Conservation (phyloP, 108 stramenopile species). For the Cyclotella baltica region DNA sequence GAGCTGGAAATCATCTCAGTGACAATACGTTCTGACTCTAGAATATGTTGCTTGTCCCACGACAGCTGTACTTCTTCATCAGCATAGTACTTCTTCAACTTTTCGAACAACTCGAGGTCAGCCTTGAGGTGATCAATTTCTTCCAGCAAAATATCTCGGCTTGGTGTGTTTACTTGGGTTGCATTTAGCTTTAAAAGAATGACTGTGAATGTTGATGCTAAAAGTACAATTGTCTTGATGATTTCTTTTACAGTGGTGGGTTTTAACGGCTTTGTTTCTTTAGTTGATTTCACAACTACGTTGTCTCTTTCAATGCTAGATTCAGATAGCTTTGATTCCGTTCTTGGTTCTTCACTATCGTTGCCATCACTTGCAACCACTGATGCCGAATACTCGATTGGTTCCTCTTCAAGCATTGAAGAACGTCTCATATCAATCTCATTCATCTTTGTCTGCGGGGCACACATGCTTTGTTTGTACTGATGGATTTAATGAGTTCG, state of each 20-base stretch:
- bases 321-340: background rate
- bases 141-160: background rate
- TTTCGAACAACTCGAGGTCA: slow-evolving; percentile 19
- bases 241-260: slow-evolving; percentile 1
- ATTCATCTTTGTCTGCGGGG: too few species aligned
- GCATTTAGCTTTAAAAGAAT: slow-evolving; percentile 10
- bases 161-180: slow-evolving; percentile 9
- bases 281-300: too few species aligned
- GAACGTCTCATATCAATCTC: background rate
- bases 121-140: slow-evolving; percentile 24
- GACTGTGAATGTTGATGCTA: slow-evolving; percentile 11
- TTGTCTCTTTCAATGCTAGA: too few species aligned
- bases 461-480: too few species aligned
- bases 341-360: background rate
- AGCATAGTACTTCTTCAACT: slow-evolving; percentile 7
- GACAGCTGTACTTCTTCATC: slow-evolving; percentile 22
- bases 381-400: background rate
- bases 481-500: too few species aligned
- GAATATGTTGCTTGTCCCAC: slow-evolving; percentile 26
- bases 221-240: background rate
- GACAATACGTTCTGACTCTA: slow-evolving; percentile 4
- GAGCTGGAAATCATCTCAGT: background rate
- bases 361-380: background rate
- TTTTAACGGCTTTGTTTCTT: too few species aligned
- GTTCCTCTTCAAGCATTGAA: slow-evolving; percentile 12